phyloP scores from a whole-genome alignment of 2,329 filamentous ascomycete genomes.

The Alternaria viburni region DNA sequence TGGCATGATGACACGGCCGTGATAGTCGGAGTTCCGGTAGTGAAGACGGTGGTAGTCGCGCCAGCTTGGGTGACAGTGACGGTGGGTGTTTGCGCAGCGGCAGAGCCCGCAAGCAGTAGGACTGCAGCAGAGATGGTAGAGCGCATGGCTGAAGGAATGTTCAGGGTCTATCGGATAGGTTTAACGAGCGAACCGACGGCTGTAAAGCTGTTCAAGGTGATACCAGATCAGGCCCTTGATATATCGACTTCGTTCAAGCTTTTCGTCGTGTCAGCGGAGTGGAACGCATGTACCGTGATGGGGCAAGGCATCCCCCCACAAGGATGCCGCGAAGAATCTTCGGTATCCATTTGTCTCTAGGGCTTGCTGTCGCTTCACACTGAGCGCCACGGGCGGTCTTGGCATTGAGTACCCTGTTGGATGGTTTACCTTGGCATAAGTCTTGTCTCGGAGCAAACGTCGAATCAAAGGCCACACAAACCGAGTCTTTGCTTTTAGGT shows the following conservation, averaged over 20 bases:
- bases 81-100: slow-evolving; percentile 24
- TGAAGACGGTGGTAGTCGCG: background rate
- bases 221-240: slow-evolving; percentile 22
- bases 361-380: background rate
- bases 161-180: slow-evolving; percentile 1
- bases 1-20: slow-evolving; percentile 62
- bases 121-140: slow-evolving; percentile 3
- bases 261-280: slow-evolving; percentile 5
- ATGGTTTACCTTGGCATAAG: slow-evolving; percentile 19
- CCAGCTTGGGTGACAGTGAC: slow-evolving; percentile 8
- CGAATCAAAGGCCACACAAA: slow-evolving; percentile 13
- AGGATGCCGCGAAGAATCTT: slow-evolving; percentile 20
- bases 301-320: slow-evolving; percentile 6
- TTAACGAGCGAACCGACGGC: background rate
- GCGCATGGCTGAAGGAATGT: slow-evolving; percentile 19
- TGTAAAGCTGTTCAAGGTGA: background rate
- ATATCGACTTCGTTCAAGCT: slow-evolving; percentile 17
- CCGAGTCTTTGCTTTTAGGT: background rate
- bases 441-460: slow-evolving; percentile 15
- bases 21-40: slow-evolving; percentile 27
- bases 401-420: slow-evolving; percentile 43
- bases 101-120: slow-evolving; percentile 14
- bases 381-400: slow-evolving; percentile 17
- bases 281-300: slow-evolving; percentile 23
- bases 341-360: background rate